A percentile compares a stretch with the other conserved stretches of the same genome.
Evolutionary conservation across 2,329 filamentous ascomycete species (phyloP).

Genomic region (Fusarium anthophilum): DNA sequence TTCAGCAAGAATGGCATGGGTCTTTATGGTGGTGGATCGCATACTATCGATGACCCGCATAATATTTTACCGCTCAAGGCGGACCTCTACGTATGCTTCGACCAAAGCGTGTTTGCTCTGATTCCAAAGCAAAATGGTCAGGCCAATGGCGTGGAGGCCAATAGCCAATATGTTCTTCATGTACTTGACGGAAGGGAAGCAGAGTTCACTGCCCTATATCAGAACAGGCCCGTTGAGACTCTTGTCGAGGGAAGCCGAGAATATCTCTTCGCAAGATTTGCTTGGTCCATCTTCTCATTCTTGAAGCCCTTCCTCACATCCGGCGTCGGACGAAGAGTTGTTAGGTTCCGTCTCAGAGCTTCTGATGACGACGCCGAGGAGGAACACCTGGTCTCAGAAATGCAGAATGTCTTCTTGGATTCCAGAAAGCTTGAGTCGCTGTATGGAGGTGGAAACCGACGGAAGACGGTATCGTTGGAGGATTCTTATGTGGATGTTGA

Average conservation of each 20-base stretch:
- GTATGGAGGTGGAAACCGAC: conserved; percentile 12
- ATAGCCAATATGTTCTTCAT: conserved; percentile 19
- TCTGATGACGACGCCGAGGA: conserved; percentile 15
- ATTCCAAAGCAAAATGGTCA: conserved; percentile 8
- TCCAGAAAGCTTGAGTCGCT: conserved; percentile 14
- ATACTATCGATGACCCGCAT: conserved; percentile 26
- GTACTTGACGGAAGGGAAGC: conserved; percentile 18
- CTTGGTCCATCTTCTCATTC: conserved; percentile 25
- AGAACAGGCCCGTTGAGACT: conserved; percentile 16
- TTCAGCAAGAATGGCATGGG: conserved; percentile 35
- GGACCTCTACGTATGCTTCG: conserved; percentile 31
- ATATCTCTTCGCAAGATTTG: conserved; percentile 23
- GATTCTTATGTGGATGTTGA: conserved; percentile 31
- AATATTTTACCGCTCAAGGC: conserved; percentile 31
- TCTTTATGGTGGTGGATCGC: conserved; percentile 27
- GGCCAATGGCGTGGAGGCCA: neutral
- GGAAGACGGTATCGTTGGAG: conserved; percentile 1
- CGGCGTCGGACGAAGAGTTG: conserved; percentile 12
- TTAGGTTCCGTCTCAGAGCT: conserved; percentile 6
- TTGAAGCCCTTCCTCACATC: conserved; percentile 27
- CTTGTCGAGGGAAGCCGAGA: conserved; percentile 17
- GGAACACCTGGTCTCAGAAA: conserved; percentile 12
- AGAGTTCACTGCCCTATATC: conserved; percentile 28
- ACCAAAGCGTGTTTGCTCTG: conserved; percentile 27
- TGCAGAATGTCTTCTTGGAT: conserved; percentile 30